Conservation (phyloP, 768 basidiomycete genomes). For the Daedaleopsis nitida region DNA sequence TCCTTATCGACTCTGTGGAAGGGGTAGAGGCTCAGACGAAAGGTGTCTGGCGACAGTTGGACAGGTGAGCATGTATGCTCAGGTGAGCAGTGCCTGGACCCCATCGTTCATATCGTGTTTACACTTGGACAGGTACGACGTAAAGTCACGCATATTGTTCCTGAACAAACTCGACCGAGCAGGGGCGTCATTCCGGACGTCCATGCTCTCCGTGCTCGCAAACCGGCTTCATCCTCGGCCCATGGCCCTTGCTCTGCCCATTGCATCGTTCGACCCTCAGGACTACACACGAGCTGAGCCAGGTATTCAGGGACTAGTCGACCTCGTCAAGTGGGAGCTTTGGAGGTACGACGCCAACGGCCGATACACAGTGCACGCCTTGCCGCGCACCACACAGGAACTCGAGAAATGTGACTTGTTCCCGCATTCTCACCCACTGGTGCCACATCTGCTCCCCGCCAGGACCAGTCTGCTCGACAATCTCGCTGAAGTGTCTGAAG, state of each 20-base stretch:
- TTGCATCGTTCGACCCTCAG: conserved; percentile 71
- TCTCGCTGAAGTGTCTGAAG: conserved; percentile 78
- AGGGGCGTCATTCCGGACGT: conserved; percentile 77
- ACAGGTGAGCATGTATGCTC: conserved; percentile 58
- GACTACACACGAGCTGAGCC: conserved; percentile 77
- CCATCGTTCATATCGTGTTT: conserved; percentile 4
- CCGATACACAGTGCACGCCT: conserved; percentile 38
- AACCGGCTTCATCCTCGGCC: conserved; percentile 79
- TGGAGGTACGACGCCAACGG: conserved; percentile 72
- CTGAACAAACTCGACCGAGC: conserved; percentile 88
- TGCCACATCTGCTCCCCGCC: conserved; percentile 66
- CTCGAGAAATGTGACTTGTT: conserved; percentile 46
- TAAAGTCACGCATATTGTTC: conserved; percentile 76
- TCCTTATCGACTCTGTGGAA: conserved; percentile 87
- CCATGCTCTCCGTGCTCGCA: conserved; percentile 70
- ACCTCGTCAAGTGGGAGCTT: conserved; percentile 81
- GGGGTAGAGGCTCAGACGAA: conserved; percentile 90
- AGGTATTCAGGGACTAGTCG: conserved; percentile 82
- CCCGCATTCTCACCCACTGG: conserved; percentile 63
- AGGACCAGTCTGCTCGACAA: conserved; percentile 74
- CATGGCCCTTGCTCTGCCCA: conserved; percentile 66
- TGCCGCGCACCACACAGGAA: conserved; percentile 54
- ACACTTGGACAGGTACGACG: conserved; percentile 61
- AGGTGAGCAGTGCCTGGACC: conserved; percentile 33
- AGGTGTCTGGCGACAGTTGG: conserved; percentile 86